Conservation (phyloP, 768 basidiomycete species). For the Phylloporus arenicola region DNA sequence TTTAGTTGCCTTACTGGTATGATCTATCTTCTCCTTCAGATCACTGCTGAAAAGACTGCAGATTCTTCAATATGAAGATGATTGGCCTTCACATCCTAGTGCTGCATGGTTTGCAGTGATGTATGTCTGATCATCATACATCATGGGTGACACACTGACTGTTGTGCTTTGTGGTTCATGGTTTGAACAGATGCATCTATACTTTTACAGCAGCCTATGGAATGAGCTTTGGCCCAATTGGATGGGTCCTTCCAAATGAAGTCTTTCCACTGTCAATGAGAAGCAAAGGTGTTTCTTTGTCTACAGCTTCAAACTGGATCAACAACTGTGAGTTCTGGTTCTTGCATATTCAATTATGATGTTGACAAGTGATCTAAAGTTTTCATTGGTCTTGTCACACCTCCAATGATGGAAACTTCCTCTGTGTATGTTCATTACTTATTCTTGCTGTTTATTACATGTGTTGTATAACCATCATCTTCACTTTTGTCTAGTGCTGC, state of each 20-base stretch:
- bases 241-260: conserved; percentile 81
- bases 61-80: conserved; percentile 44
- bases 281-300: conserved; percentile 76
- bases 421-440: conserved; percentile 39
- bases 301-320: conserved; percentile 82
- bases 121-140: conserved; percentile 34
- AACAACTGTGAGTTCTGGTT: conserved; percentile 59
- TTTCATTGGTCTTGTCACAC: conserved; percentile 69
- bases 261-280: conserved; percentile 76
- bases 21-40: conserved; percentile 1
- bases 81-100: conserved; percentile 53
- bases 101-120: conserved; percentile 69
- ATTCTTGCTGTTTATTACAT: background rate
- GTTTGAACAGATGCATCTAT: conserved; percentile 51
- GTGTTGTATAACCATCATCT: background rate
- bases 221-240: conserved; percentile 70
- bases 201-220: conserved; percentile 75
- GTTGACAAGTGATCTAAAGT: conserved; percentile 38
- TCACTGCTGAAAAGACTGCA: conserved; percentile 15
- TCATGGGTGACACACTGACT: background rate
- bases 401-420: conserved; percentile 56
- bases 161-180: background rate
- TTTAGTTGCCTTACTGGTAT: conserved; percentile 58
- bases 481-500: conserved; percentile 42
- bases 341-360: no score